These are phyloP conservation scores for Coniella lustricola DNA, from an alignment of 2,329 filamentous ascomycete genomes.

Conservation along the genomic window DNA sequence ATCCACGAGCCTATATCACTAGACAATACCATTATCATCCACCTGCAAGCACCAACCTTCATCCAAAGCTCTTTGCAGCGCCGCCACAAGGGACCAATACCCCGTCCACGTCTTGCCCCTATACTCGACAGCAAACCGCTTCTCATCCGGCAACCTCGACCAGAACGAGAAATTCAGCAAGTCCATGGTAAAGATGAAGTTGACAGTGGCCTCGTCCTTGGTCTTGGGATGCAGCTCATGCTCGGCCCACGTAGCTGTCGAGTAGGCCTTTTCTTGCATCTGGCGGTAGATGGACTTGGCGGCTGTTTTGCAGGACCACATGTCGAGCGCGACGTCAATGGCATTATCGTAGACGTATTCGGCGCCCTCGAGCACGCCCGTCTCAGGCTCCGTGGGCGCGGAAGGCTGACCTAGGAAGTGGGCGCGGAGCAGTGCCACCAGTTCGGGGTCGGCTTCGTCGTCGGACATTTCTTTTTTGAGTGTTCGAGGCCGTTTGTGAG, in stretches of 20 bases:
- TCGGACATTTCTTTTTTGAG: slow-evolving; percentile 60
- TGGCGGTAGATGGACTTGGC: slow-evolving; percentile 70
- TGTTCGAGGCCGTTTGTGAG: too few relatives aligned
- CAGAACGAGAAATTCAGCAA: slow-evolving; percentile 96
- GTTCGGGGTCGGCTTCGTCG: slow-evolving; percentile 82
- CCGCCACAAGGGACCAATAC: slow-evolving; percentile 89
- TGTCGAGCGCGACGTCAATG: slow-evolving; percentile 86
- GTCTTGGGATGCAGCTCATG: slow-evolving; percentile 84
- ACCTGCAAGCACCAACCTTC: slow-evolving; percentile 57
- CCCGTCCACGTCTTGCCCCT: slow-evolving; percentile 78
- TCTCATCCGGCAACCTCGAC: slow-evolving; percentile 63
- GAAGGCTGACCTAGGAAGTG: slow-evolving; percentile 58
- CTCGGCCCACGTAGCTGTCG: slow-evolving; percentile 75
- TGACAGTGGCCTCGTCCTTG: slow-evolving; percentile 71
- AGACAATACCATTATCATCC: too few relatives aligned
- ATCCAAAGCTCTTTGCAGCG: slow-evolving; percentile 78
- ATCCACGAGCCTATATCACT: too few relatives aligned
- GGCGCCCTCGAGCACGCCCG: slow-evolving; percentile 73
- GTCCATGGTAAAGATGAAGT: slow-evolving; percentile 97
- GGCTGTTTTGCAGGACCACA: slow-evolving; percentile 73
- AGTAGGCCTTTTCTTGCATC: slow-evolving; percentile 81
- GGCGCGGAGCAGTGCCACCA: slow-evolving; percentile 77
- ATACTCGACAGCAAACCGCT: slow-evolving; percentile 80
- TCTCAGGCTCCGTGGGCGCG: slow-evolving; percentile 58
- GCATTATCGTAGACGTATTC: slow-evolving; percentile 87